These are phyloP conservation scores for Colletotrichum truncatum DNA, from an alignment of 2,329 filamentous ascomycete species.

Conservation along the genomic window DNA sequence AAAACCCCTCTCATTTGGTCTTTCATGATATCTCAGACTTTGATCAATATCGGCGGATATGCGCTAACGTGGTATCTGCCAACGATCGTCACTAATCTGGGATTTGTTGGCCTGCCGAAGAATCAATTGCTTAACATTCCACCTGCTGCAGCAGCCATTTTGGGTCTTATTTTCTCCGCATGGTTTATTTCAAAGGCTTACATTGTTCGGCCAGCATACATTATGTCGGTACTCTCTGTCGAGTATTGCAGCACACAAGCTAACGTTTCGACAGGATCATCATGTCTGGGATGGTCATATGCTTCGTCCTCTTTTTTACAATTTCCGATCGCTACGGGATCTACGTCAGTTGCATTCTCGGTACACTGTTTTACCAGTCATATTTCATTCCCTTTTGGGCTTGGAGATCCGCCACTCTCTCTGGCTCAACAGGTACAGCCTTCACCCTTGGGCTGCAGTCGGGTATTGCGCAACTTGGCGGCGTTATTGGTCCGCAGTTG, in stretches of 20 bases:
- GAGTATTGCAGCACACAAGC: neutral
- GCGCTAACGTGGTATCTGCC: slow-evolving; percentile 51
- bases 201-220: slow-evolving; percentile 48
- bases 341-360: neutral
- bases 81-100: slow-evolving; percentile 49
- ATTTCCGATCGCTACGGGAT: neutral
- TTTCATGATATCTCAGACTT: slow-evolving; percentile 37
- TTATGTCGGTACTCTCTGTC: slow-evolving; percentile 37
- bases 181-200: slow-evolving; percentile 48
- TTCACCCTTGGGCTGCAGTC: rapidly evolving
- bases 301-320: neutral
- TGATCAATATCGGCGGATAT: slow-evolving; percentile 50
- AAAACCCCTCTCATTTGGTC: slow-evolving; percentile 32
- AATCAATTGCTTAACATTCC: slow-evolving; percentile 56
- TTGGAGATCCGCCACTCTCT: neutral
- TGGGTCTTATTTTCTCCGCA: slow-evolving; percentile 48
- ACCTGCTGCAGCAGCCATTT: slow-evolving; percentile 49
- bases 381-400: neutral
- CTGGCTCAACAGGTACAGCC: neutral
- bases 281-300: neutral
- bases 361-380: neutral
- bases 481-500: neutral
- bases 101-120: slow-evolving; percentile 49
- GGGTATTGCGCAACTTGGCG: neutral
- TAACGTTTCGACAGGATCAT: slow-evolving; percentile 21